Conservation (phyloP, 2,329 filamentous ascomycete species). For the Ambrosiella cleistominuta region DNA sequence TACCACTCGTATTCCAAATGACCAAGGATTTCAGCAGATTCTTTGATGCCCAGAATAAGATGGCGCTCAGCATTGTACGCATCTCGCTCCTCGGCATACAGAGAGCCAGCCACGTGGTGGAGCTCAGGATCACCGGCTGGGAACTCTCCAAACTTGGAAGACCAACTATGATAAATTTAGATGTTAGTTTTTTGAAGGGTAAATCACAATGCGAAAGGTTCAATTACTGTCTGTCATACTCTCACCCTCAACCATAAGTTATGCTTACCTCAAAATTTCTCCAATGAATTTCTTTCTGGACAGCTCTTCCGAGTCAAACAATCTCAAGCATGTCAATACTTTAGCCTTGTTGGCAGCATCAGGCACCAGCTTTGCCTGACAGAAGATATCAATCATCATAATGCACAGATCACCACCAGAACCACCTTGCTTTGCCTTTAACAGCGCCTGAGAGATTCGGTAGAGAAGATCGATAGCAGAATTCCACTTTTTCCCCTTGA, state of each 20-base stretch:
- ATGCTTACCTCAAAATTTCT: constrained; percentile 56
- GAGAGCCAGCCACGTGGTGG: constrained; percentile 73
- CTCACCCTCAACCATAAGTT: background rate
- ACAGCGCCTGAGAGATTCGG: constrained; percentile 65
- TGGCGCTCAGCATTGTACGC: constrained; percentile 87
- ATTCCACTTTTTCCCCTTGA: constrained; percentile 69
- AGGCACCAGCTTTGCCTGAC: constrained; percentile 63
- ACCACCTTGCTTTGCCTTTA: constrained; percentile 84
- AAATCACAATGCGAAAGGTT: background rate
- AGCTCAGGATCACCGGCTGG: constrained; percentile 86
- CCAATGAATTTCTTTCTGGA: constrained; percentile 83
- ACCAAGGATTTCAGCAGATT: constrained; percentile 65
- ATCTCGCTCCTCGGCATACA: constrained; percentile 88
- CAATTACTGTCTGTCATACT: background rate
- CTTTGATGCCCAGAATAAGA: constrained; percentile 70
- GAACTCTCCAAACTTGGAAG: constrained; percentile 65
- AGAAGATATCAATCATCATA: constrained; percentile 79
- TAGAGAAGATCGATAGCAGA: constrained; percentile 77
- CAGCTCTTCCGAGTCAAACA: constrained; percentile 70
- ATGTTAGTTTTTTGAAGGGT: background rate
- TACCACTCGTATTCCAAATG: constrained; percentile 91
- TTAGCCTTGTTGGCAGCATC: constrained; percentile 59
- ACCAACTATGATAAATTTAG: constrained; percentile 41
- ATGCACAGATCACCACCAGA: constrained; percentile 81
- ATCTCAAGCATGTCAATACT: constrained; percentile 58